Percentiles rank a stretch among this genome's conserved stretches.
Evolutionary conservation across 495 filamentous ascomycete species (phyloP).

Genomic region (Cudoniella acicularis): DNA sequence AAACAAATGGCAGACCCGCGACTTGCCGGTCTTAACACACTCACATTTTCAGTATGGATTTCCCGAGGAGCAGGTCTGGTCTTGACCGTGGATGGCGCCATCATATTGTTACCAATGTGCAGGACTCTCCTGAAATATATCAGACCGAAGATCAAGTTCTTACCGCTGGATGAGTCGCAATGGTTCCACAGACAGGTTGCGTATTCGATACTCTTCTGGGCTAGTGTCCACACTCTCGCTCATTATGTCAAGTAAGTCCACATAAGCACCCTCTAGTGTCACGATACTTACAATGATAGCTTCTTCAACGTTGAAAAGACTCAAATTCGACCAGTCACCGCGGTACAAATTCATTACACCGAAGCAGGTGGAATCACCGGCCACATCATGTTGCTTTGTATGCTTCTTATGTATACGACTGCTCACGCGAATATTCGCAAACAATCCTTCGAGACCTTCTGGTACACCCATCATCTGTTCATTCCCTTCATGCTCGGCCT

Average conservation of each 20-base stretch:
- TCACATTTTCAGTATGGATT: constrained; percentile 89
- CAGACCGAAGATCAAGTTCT: constrained; percentile 80
- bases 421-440: constrained; percentile 90
- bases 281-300: constrained; percentile 44
- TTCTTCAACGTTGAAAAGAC: constrained; percentile 93
- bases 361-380: constrained; percentile 90
- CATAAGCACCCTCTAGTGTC: neutral
- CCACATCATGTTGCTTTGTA: constrained; percentile 97
- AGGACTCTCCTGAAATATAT: constrained; percentile 79
- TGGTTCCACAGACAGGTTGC: constrained; percentile 98
- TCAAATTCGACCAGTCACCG: constrained; percentile 74
- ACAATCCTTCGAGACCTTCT: constrained; percentile 97
- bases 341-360: constrained; percentile 90
- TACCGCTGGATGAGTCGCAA: constrained; percentile 90
- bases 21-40: constrained; percentile 72
- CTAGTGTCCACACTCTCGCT: constrained; percentile 66
- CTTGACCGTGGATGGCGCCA: constrained; percentile 74
- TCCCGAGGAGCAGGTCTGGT: constrained; percentile 88
- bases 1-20: constrained; percentile 64
- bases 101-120: constrained; percentile 94
- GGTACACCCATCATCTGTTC: constrained; percentile 98
- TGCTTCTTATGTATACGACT: constrained; percentile 98
- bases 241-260: constrained; percentile 94
- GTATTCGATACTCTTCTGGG: constrained; percentile 81
- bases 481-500: constrained; percentile 90